Base-by-base conservation (phyloP, 352 stramenopile genomes). In the Thalassiosira delicatula region DNA sequence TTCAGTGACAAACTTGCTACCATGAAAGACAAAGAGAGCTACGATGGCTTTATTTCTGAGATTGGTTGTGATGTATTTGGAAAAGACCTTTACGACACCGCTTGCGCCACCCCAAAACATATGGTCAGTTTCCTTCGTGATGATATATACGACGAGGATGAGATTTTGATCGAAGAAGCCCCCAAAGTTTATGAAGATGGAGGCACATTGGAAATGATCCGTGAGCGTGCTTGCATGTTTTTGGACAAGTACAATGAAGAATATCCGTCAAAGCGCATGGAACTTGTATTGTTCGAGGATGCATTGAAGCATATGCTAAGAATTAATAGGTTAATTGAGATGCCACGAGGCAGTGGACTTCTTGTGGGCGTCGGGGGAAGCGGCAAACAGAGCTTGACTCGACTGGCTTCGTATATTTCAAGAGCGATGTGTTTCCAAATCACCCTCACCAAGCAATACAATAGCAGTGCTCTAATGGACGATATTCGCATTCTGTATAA, bases 201-300 rank as follows among this genome's bases (percentile, higher is more conserved):
- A 42, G 97, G 97, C 19, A 92, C 92, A 0, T 83, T 99, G 11
- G 92, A 95, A 56, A 92, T 98, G 57, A 96, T 99, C 33, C 95
- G 96, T 3, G 73, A 93, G 35, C 95, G 96, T 4, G 96, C 98
- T 23, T 87, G 96, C 25, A 93, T 97, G 83, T 99, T 98, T 85
- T 88, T 99, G 54, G 92, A 97, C 32, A 98, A 98, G 88, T 98
- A 98, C 88, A 99, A 99, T 82, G 96, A 95, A 8, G 96, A 99
- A 33, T 98, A 97, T 76, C 97, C 97, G 12, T 95, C 97, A 42
- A 96, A 96, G 32, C 95, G 95, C 73, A 98, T 99, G 95, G 95
- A 98, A 11, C 92, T 99, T 97, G 97, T 99, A 37, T 92, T 99
- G 2, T 99, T 99, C 85, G 96, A 99, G 76, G 97, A 99, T 83